These are phyloP conservation scores for Trametes villosa DNA, from an alignment of 768 basidiomycete genomes.

Conservation along the genomic window DNA sequence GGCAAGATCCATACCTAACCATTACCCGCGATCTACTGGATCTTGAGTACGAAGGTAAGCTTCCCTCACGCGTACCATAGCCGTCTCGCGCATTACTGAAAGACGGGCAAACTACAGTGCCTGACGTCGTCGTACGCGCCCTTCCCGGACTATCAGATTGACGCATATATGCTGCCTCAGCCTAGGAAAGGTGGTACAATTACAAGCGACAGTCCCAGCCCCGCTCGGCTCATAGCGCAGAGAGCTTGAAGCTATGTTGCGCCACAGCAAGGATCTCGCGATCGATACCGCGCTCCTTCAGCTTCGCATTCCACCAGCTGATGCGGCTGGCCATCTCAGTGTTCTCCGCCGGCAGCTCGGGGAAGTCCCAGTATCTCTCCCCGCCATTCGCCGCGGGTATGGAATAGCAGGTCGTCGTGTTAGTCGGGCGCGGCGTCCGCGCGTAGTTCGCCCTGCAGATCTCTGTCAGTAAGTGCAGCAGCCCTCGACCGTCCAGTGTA, in stretches of 20 bases:
- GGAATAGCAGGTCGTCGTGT: slow-evolving; percentile 27
- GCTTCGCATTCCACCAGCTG: slow-evolving; percentile 30
- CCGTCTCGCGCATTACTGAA: too few relatives aligned
- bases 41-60: too few relatives aligned
- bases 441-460: slow-evolving; percentile 21
- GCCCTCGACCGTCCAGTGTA: not conserved
- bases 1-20: too few relatives aligned
- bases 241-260: slow-evolving; percentile 20
- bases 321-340: slow-evolving; percentile 16
- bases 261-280: slow-evolving; percentile 24
- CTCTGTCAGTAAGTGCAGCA: not conserved
- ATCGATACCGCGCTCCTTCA: slow-evolving; percentile 23
- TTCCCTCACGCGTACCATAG: too few relatives aligned
- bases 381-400: slow-evolving; percentile 14
- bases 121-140: too few relatives aligned
- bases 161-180: too few relatives aligned
- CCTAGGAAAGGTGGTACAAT: slow-evolving; percentile 1
- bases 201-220: not conserved
- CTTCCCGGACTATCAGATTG: too few relatives aligned
- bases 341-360: slow-evolving; percentile 25
- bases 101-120: too few relatives aligned
- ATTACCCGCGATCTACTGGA: too few relatives aligned
- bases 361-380: slow-evolving; percentile 20
- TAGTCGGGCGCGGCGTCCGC: slow-evolving; percentile 15
- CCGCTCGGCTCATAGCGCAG: not conserved